Conservation (phyloP, 768 basidiomycete species). For the Tremella yokohamensis region DNA sequence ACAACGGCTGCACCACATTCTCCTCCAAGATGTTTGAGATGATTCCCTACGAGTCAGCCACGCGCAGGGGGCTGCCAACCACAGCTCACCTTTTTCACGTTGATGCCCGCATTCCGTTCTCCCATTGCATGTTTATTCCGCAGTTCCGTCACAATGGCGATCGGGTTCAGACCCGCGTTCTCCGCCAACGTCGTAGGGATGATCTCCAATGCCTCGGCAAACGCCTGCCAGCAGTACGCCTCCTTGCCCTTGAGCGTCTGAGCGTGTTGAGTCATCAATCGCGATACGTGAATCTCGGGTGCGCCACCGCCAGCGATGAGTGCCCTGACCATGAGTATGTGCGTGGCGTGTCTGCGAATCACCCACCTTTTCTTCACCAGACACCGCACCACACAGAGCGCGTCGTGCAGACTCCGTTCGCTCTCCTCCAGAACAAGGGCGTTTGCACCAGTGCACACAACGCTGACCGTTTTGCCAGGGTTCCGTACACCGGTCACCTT, state of each 20-base stretch:
- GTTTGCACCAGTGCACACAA: constrained; percentile 92
- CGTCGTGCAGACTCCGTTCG: constrained; percentile 95
- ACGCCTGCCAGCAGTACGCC: constrained; percentile 98
- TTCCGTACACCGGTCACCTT: constrained; percentile 93
- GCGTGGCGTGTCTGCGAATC: not conserved
- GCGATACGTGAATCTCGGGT: constrained; percentile 95
- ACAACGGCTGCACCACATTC: constrained; percentile 90
- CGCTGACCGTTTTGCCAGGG: constrained; percentile 87
- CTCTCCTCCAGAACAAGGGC: constrained; percentile 91
- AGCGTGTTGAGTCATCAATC: constrained; percentile 80
- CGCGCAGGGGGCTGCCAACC: constrained; percentile 2
- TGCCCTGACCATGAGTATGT: constrained; percentile 57
- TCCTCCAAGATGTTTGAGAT: constrained; percentile 98
- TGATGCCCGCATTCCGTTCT: constrained; percentile 92
- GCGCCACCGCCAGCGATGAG: constrained; percentile 95
- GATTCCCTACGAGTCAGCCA: constrained; percentile 62
- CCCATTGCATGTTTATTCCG: constrained; percentile 95
- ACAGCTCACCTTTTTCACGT: constrained; percentile 79
- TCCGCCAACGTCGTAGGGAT: constrained; percentile 97
- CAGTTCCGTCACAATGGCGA: constrained; percentile 95
- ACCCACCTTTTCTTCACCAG: constrained; percentile 93
- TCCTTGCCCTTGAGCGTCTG: constrained; percentile 96
- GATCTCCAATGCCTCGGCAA: constrained; percentile 94
- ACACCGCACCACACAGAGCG: constrained; percentile 96
- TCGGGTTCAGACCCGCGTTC: constrained; percentile 96